phyloP scores from a whole-genome alignment of 352 stramenopile genomes.

The Globisporangium heterothallicum region DNA sequence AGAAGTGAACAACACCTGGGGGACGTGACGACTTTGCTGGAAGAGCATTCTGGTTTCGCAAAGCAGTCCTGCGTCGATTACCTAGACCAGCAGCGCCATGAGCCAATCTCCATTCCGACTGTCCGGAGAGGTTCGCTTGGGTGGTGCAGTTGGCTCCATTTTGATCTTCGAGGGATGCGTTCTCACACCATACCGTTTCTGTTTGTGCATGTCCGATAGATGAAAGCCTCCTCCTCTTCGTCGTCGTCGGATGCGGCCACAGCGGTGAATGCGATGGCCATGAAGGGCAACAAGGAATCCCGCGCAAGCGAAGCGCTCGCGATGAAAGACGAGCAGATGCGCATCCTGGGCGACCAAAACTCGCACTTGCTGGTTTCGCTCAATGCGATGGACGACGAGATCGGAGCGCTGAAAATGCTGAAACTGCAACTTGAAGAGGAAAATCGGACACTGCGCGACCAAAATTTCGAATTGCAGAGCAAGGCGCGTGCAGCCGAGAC shows the following conservation, averaged over 20 bases:
- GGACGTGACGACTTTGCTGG: too few relatives aligned
- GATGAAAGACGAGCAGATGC: conserved; percentile 96
- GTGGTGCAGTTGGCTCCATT: too few relatives aligned
- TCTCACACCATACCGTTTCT: neutral
- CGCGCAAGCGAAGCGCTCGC: conserved; percentile 87
- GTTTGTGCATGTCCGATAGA: neutral
- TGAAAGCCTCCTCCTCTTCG: too few relatives aligned
- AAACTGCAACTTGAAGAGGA: conserved; percentile 86
- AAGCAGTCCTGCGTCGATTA: too few relatives aligned
- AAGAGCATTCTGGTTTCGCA: too few relatives aligned
- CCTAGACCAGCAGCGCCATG: too few relatives aligned
- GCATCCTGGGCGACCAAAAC: conserved; percentile 93
- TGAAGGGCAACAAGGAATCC: conserved; percentile 82
- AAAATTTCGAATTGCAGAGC: conserved; percentile 91
- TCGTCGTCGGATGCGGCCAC: too few relatives aligned
- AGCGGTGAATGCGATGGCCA: conserved; percentile 32
- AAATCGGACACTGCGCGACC: conserved; percentile 87
- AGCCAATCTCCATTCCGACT: conserved; percentile 12
- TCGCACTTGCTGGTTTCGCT: conserved; percentile 80
- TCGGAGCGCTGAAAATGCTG: conserved; percentile 47
- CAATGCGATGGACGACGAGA: conserved; percentile 83
- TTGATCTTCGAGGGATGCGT: neutral
- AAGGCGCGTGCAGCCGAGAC: conserved; percentile 85
- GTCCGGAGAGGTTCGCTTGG: conserved; percentile 5
- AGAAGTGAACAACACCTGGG: too few relatives aligned